Conservation (phyloP, 176 grass and related monocot genomes). For the Oryza australiensis region DNA sequence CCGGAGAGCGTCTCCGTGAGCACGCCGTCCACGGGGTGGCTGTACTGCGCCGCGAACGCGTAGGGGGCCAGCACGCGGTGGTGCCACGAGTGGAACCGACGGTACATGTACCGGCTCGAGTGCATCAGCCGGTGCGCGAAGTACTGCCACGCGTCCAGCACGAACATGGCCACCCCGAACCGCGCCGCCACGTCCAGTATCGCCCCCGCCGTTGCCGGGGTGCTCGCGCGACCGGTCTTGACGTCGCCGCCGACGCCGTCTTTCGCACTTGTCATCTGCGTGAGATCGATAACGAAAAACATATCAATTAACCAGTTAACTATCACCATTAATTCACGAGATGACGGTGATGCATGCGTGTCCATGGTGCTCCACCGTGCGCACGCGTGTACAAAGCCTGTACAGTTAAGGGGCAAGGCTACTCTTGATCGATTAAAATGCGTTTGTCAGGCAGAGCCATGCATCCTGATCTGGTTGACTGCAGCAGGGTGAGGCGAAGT, state of each 20-base stretch:
- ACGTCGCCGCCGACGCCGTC: neutral
- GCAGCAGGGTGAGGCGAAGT: too few relatives aligned
- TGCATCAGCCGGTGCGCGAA: constrained; percentile 61
- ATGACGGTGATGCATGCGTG: too few relatives aligned
- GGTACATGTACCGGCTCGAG: constrained; percentile 52
- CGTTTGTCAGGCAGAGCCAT: too few relatives aligned
- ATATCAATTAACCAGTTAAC: too few relatives aligned
- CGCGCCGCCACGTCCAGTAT: constrained; percentile 22
- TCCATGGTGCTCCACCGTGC: too few relatives aligned
- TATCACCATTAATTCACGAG: too few relatives aligned
- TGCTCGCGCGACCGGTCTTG: neutral
- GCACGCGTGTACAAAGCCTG: too few relatives aligned
- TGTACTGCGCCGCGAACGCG: constrained; percentile 72
- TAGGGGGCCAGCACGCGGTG: constrained; percentile 61
- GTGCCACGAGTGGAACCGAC: constrained; percentile 68
- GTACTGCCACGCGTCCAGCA: constrained; percentile 68
- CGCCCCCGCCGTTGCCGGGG: neutral
- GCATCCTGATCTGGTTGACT: too few relatives aligned
- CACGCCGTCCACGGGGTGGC: constrained; percentile 60
- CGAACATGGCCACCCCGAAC: constrained; percentile 56
- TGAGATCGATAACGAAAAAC: too few relatives aligned
- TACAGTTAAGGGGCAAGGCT: too few relatives aligned
- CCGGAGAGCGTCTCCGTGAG: constrained; percentile 59
- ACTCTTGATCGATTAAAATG: too few relatives aligned
- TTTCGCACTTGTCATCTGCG: constrained; percentile 23